These are phyloP conservation scores for Emmonsiellopsis sp. DNA, from an alignment of 2,329 filamentous ascomycete species.

Conservation along the genomic window DNA sequence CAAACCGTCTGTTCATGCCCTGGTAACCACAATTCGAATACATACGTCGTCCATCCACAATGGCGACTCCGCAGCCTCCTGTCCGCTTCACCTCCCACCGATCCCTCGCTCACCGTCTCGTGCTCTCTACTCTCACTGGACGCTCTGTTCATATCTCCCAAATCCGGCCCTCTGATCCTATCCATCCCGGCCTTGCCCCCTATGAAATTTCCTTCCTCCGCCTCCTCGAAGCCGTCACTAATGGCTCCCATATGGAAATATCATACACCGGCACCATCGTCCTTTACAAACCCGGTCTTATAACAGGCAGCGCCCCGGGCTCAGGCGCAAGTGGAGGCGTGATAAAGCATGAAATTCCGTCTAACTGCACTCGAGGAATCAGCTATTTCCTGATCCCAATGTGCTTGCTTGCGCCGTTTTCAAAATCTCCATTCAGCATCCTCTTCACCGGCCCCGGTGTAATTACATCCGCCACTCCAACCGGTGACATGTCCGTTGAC, in stretches of 20 bases:
- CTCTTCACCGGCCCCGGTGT: conserved; percentile 84
- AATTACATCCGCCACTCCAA: conserved; percentile 75
- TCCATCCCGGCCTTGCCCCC: conserved; percentile 77
- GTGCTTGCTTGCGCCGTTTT: conserved; percentile 84
- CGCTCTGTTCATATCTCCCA: conserved; percentile 83
- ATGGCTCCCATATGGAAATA: conserved; percentile 89
- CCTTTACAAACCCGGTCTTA: conserved; percentile 82
- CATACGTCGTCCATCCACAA: conserved; percentile 8
- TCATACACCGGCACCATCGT: conserved; percentile 92
- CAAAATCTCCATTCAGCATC: conserved; percentile 83
- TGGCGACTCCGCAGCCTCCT: conserved; percentile 38
- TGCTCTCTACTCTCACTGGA: conserved; percentile 85
- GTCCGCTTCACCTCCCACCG: conserved; percentile 77
- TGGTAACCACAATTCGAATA: background rate
- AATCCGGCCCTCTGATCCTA: conserved; percentile 79
- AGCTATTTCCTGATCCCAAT: conserved; percentile 88
- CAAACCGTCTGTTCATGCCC: background rate
- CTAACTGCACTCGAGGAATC: conserved; percentile 67
- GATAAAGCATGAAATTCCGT: conserved; percentile 70
- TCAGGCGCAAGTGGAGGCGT: conserved; percentile 65
- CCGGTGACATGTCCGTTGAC: conserved; percentile 83
- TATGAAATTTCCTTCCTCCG: conserved; percentile 95
- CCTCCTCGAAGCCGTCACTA: conserved; percentile 87
- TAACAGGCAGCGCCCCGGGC: conserved; percentile 73
- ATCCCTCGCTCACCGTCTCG: conserved; percentile 71